Conservation (phyloP, 208 protist species). For the Trypanosoma melophagium region DNA sequence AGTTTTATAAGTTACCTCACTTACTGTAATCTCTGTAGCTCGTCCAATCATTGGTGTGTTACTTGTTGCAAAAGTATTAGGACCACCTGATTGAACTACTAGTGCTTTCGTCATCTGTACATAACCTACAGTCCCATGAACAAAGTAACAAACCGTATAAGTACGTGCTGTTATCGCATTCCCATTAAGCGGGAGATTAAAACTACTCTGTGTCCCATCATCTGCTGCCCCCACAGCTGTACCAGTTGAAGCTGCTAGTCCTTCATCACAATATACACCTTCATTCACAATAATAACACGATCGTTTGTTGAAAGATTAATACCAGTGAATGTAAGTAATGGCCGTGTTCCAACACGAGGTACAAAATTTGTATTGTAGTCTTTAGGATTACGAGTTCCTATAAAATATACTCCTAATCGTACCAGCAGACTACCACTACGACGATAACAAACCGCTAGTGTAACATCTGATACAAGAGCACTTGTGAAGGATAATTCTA, state of each 20-base stretch:
- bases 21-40: conserved; percentile 60
- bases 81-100: conserved; percentile 55
- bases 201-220: conserved; percentile 32
- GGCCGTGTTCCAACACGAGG: conserved; percentile 80
- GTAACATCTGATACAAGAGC: conserved; percentile 40
- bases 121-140: conserved; percentile 50
- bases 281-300: conserved; percentile 60
- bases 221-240: conserved; percentile 32
- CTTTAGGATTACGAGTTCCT: conserved; percentile 61
- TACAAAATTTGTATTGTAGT: conserved; percentile 68
- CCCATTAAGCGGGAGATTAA: conserved; percentile 47
- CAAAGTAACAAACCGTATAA: conserved; percentile 83
- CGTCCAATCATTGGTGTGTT: conserved; percentile 87
- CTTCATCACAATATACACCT: conserved; percentile 40
- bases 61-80: conserved; percentile 47
- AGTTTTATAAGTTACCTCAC: conserved; percentile 25
- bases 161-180: conserved; percentile 21
- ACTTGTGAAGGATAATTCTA: conserved; percentile 43
- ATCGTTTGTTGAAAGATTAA: conserved; percentile 49
- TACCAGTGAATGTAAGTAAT: conserved; percentile 69
- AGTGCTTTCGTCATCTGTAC: conserved; percentile 48
- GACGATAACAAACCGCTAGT: conserved; percentile 82
- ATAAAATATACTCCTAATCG: conserved; percentile 54
- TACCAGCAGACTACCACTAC: conserved; percentile 48
- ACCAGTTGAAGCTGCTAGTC: conserved; percentile 51